Evolutionary conservation across 2,329 filamentous ascomycete genomes (phyloP).

Genomic region (Sporothrix euskadiensis): DNA sequence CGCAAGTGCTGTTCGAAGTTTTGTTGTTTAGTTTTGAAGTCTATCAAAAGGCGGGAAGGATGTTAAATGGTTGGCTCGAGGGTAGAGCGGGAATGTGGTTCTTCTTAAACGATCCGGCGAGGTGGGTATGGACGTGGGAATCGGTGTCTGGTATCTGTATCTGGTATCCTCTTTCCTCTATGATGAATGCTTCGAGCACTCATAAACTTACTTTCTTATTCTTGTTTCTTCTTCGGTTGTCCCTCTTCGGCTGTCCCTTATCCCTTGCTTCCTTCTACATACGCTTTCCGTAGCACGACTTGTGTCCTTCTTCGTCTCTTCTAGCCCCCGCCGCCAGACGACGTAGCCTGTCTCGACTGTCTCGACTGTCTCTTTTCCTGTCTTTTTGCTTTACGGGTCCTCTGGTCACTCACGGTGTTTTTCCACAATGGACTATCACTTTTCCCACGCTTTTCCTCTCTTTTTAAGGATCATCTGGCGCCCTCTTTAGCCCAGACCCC

Average conservation of each 20-base stretch:
- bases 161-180: neutral
- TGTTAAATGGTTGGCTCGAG: conserved; percentile 1
- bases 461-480: neutral
- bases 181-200: neutral
- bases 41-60: neutral
- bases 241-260: neutral
- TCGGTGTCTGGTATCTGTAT: neutral
- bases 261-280: neutral
- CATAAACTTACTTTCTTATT: neutral
- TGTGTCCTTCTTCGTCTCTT: conserved; percentile 1
- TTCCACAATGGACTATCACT: neutral
- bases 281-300: neutral
- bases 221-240: neutral
- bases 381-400: neutral
- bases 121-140: neutral
- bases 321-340: neutral
- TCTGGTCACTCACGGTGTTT: neutral
- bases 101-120: neutral
- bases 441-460: neutral
- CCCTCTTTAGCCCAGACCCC: neutral
- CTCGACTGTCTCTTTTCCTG: neutral
- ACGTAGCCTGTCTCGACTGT: neutral
- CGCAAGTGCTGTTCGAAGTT: neutral
- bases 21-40: neutral
- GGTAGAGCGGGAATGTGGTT: conserved; percentile 2